A percentile compares a stretch with the other conserved stretches of the same genome.
phyloP scores from a whole-genome alignment of 2,329 filamentous ascomycete genomes.

The Plenodomus tracheiphilus region DNA sequence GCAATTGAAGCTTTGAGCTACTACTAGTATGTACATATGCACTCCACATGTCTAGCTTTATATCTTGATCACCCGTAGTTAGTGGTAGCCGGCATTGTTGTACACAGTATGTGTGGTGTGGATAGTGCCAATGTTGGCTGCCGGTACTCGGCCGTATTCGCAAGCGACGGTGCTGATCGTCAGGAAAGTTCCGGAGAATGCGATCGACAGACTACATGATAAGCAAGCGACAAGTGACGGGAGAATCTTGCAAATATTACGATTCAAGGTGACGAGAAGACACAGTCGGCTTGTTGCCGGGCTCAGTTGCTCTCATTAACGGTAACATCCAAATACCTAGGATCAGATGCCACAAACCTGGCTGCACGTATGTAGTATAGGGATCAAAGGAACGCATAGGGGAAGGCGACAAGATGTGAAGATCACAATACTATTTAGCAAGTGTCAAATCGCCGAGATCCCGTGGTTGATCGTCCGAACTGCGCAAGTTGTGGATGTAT shows the following conservation, averaged over 20 bases:
- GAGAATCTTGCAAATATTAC: no score
- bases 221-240: neutral
- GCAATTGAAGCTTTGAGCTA: neutral
- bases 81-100: neutral
- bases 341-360: no score
- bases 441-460: no score
- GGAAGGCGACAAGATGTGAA: neutral
- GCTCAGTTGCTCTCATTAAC: no score
- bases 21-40: no score
- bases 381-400: neutral
- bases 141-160: neutral
- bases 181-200: neutral
- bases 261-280: no score
- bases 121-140: neutral
- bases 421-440: neutral
- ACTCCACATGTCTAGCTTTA: no score
- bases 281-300: no score
- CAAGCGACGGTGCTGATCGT: neutral
- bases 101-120: no score
- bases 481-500: no score
- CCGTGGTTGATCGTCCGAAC: no score
- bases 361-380: neutral
- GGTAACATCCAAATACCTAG: no score
- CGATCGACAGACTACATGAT: neutral
- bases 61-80: neutral